Base-by-base conservation (phyloP, 331 rosid genomes). In the Malus hybrid region DNA sequence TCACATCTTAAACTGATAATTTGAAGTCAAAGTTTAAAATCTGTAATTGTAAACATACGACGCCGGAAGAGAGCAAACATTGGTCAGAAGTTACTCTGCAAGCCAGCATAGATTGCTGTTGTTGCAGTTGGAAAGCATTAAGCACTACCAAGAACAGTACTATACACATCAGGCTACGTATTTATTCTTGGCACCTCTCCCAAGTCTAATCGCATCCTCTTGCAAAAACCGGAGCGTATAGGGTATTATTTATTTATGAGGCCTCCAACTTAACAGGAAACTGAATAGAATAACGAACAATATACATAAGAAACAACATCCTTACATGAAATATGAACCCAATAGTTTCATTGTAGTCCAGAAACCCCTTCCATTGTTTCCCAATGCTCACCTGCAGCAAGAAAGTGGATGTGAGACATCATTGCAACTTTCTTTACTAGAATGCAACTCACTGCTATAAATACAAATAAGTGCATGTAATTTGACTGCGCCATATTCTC, bases 301-400 rank as follows among this genome's bases (percentile, higher is more conserved):
- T 19, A 36, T 5, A 15, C 15, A 46, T 55, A 50, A 6, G 20
- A 36, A 7, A 18, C 57, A 42, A 24, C 26, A 56, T 71, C 46
- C 96, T 80, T 78, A 92, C 98, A 82, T 95, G 99, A 82, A 86
- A 85, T 74, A 92, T 92, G 81, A 89, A 95, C 60, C 99, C 98
- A 61, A 90, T 83, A 44, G 53, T 26, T 0, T 92, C 97, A 26
- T 84, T 89, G 84, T 66, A 88, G 82, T 95, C 98, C 61, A 95
- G 92, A 71, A 90, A 84, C 78, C 86, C 93, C 87, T 92, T 92
- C 99, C 97, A 95, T 80, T 95, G 98, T 76, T 88, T 95, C 61
- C 94, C 99, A 73, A 95, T 95, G 93, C 97, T 95, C 76, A 84
- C 1, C 99, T 95, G 89, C 72, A 69, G 75, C 42, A 80, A 50